phyloP scores from a whole-genome alignment of 2,329 filamentous ascomycete genomes.

The Monosporascus ibericus region DNA sequence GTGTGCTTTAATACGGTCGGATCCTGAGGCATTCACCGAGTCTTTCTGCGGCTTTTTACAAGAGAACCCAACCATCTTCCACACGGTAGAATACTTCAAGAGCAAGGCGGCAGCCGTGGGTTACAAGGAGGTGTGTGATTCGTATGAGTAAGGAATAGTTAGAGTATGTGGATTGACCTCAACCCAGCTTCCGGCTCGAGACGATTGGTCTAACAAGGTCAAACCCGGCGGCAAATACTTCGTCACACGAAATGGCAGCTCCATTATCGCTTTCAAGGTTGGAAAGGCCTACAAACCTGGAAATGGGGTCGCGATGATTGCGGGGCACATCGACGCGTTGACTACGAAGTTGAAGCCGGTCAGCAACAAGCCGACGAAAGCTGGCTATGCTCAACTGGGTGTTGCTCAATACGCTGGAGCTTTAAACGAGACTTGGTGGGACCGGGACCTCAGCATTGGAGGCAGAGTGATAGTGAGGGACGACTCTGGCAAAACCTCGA shows the following conservation, averaged over 20 bases:
- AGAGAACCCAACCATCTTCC: slow-evolving; percentile 88
- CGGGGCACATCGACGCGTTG: slow-evolving; percentile 87
- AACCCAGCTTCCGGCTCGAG: slow-evolving; percentile 64
- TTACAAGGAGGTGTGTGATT: slow-evolving; percentile 60
- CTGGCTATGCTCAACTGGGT: slow-evolving; percentile 82
- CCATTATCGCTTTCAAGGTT: slow-evolving; percentile 78
- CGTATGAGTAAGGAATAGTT: neutral
- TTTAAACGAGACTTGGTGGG: slow-evolving; percentile 92
- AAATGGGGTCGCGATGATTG: slow-evolving; percentile 82
- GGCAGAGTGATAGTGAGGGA: slow-evolving; percentile 83
- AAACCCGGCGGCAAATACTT: slow-evolving; percentile 84
- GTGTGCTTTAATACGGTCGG: slow-evolving; percentile 18
- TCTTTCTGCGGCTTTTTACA: slow-evolving; percentile 85
- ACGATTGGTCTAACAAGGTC: slow-evolving; percentile 68
- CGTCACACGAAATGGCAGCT: slow-evolving; percentile 76
- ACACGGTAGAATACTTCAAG: slow-evolving; percentile 76
- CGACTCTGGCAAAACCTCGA: slow-evolving; percentile 66
- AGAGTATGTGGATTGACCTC: slow-evolving; percentile 7
- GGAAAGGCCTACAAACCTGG: slow-evolving; percentile 76
- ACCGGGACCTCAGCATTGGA: slow-evolving; percentile 85
- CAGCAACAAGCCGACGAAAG: slow-evolving; percentile 74
- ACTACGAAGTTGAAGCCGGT: slow-evolving; percentile 90
- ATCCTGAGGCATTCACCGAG: slow-evolving; percentile 65
- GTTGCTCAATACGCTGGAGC: slow-evolving; percentile 90
- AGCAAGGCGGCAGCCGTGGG: slow-evolving; percentile 64